Evolutionary conservation across 225 moss, liverwort and hornwort species (phyloP).

Genomic region (Climacium dendroides): DNA sequence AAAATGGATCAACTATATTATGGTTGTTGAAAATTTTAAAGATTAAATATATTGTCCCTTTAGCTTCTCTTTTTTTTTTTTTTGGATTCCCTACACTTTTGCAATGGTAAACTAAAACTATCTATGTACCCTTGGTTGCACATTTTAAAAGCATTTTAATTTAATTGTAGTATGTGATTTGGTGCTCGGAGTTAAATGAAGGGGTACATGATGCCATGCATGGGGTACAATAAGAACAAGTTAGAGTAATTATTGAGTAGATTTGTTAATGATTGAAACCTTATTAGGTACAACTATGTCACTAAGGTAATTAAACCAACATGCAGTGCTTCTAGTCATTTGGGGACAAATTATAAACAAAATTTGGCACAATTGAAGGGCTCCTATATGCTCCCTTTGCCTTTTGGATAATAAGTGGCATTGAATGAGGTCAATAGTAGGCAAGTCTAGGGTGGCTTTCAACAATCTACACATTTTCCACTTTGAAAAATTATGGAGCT

Average conservation of each 20-base stretch:
- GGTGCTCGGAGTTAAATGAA: neutral
- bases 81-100: too few species aligned
- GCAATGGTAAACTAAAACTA: neutral
- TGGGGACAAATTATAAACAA: rapidly evolving
- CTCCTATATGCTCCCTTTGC: too few species aligned
- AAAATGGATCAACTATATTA: too few species aligned
- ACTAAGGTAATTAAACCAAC: too few species aligned
- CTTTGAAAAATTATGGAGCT: too few species aligned
- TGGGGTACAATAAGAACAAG: rapidly evolving
- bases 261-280: neutral
- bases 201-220: neutral
- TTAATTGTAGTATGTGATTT: neutral
- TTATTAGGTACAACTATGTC: too few species aligned
- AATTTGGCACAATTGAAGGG: too few species aligned
- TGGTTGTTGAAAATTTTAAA: too few species aligned
- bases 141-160: neutral
- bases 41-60: too few species aligned
- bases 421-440: rapidly evolving
- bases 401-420: too few species aligned
- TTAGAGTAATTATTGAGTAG: neutral
- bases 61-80: too few species aligned
- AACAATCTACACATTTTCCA: rapidly evolving
- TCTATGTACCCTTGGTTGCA: rapidly evolving
- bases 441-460: too few species aligned
- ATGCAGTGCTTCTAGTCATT: rapidly evolving